A percentile compares a stretch with the other conserved stretches of the same genome.
Evolutionary conservation across 495 filamentous ascomycete species (phyloP).

Genomic region (Aspergillus wentii): DNA sequence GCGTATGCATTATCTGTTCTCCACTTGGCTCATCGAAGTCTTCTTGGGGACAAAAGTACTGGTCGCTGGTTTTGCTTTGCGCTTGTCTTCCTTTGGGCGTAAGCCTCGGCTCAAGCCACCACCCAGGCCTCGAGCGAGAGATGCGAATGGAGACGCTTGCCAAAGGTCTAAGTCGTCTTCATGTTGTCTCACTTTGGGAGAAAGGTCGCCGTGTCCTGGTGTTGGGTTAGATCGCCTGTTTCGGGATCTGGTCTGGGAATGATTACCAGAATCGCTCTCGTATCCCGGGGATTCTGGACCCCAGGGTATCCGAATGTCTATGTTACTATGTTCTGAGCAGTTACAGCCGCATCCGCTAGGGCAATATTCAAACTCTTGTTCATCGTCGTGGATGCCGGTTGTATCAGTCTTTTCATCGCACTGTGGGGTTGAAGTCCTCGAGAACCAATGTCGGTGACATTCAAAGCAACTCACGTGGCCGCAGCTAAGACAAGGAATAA

Average conservation of each 20-base stretch:
- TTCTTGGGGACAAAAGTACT: slow-evolving; percentile 16
- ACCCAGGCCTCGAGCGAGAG: slow-evolving; percentile 41
- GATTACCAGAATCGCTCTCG: slow-evolving; percentile 21
- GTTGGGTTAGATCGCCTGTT: slow-evolving; percentile 8
- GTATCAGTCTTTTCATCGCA: slow-evolving; percentile 1
- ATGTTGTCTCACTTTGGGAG: slow-evolving; percentile 14
- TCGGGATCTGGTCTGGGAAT: slow-evolving; percentile 17
- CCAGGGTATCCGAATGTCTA: slow-evolving; percentile 24
- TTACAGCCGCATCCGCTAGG: slow-evolving; percentile 47
- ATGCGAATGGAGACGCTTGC: slow-evolving; percentile 42
- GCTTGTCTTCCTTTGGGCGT: slow-evolving; percentile 25
- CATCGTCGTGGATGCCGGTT: slow-evolving; percentile 5
- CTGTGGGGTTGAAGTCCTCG: slow-evolving; percentile 6
- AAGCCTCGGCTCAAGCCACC: slow-evolving; percentile 38
- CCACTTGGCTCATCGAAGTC: slow-evolving; percentile 21
- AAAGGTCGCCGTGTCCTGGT: slow-evolving; percentile 3
- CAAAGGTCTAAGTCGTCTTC: slow-evolving; percentile 36
- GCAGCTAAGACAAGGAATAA: slow-evolving; percentile 47
- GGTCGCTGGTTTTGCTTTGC: slow-evolving; percentile 10
- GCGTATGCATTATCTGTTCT: not conserved
- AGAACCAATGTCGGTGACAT: slow-evolving; percentile 42
- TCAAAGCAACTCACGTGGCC: slow-evolving; percentile 48
- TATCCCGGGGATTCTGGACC: slow-evolving; percentile 14
- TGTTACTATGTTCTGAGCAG: slow-evolving; percentile 39
- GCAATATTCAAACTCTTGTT: slow-evolving; percentile 26